phyloP scores from a whole-genome alignment of 257 asterid genomes.

The Nicotiana attenuata region DNA sequence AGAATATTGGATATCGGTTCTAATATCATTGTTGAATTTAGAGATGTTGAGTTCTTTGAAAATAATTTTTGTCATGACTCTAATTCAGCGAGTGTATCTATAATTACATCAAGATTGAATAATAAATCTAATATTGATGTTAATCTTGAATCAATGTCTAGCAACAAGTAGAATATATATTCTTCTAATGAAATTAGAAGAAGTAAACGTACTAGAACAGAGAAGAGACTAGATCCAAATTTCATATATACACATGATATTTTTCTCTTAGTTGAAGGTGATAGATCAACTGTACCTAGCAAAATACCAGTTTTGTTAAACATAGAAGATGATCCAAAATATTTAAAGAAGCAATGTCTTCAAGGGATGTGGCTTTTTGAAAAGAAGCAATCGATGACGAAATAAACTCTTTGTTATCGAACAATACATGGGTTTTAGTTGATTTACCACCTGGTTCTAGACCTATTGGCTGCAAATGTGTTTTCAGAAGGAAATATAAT shows the following conservation, averaged over 20 bases:
- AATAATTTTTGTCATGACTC: not conserved
- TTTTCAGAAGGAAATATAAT: too few species aligned
- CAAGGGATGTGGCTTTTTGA: not conserved
- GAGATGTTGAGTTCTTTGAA: constrained; percentile 14
- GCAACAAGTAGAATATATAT: too few species aligned
- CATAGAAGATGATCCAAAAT: not conserved
- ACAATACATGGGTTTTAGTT: not conserved
- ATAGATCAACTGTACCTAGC: too few species aligned
- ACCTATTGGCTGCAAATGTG: not conserved
- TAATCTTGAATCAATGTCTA: not conserved
- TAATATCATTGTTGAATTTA: constrained; percentile 1
- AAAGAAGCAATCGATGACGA: constrained; percentile 1
- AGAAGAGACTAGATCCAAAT: not conserved
- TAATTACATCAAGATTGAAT: not conserved
- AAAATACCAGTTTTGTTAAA: not conserved
- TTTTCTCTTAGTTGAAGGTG: not conserved
- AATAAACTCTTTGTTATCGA: not conserved
- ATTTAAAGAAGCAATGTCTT: not conserved
- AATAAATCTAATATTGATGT: too few species aligned
- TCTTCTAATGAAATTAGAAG: not conserved
- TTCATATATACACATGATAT: not conserved
- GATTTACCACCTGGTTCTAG: constrained; percentile 2
- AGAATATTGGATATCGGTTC: not conserved
- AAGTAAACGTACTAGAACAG: not conserved
- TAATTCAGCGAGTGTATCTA: not conserved